Conservation (phyloP, 345 rosid species). For the Eucalyptus erythrocorys region DNA sequence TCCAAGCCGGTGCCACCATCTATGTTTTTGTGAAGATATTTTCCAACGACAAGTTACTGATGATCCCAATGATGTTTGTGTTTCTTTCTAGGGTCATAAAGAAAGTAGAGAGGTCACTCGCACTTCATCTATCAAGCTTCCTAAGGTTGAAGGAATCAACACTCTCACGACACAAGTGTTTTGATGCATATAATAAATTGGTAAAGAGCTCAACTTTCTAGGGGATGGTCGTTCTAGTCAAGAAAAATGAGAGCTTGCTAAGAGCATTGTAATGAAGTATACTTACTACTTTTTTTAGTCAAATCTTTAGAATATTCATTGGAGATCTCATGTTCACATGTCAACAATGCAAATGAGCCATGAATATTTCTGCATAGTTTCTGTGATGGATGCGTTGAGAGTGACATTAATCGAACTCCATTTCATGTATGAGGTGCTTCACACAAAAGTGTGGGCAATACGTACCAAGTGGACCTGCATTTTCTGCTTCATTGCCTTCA, state of each 20-base stretch:
- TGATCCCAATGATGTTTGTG: not conserved
- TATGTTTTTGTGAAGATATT: not conserved
- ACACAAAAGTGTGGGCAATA: not conserved
- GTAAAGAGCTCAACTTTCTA: not conserved
- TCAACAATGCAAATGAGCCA: not conserved
- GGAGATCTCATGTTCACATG: not conserved
- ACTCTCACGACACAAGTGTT: not conserved
- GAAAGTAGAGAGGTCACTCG: not conserved
- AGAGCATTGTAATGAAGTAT: not conserved
- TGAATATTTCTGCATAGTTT: not conserved
- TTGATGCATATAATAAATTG: not conserved
- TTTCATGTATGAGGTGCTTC: not conserved
- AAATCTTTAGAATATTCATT: not conserved
- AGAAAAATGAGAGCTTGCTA: not conserved
- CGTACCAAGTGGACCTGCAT: not conserved
- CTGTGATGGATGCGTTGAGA: accelerated
- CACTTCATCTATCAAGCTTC: not conserved
- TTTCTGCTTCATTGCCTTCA: not conserved
- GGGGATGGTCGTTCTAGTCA: not conserved
- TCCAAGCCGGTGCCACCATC: accelerated
- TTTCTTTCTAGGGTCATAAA: not conserved
- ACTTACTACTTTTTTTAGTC: not conserved
- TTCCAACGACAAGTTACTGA: not conserved
- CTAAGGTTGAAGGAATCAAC: accelerated
- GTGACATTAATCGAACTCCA: not conserved